A percentile compares a stretch with the other conserved stretches of the same genome.
Evolutionary conservation across 129 eudicot genomes (phyloP).

Genomic region (Flaveria sonorensis): DNA sequence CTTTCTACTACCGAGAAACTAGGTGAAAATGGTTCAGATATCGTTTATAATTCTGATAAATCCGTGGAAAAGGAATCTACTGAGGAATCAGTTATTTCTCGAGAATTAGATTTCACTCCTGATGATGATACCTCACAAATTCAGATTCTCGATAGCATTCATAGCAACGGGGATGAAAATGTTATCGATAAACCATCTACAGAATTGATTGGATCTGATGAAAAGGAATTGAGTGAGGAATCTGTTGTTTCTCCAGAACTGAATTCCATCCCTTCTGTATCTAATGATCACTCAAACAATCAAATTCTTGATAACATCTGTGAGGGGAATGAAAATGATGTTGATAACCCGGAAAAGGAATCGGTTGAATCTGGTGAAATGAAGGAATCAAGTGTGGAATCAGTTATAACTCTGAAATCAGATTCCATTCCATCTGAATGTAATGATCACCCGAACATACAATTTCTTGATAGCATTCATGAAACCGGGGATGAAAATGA

Average conservation of each 20-base stretch:
- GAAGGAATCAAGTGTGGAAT: constrained; percentile 26
- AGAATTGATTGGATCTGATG: constrained; percentile 3
- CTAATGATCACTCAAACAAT: constrained; percentile 1
- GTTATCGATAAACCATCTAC: constrained; percentile 14
- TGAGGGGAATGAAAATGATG: neutral
- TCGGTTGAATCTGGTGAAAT: constrained; percentile 15
- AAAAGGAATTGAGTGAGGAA: constrained; percentile 25
- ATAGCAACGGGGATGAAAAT: neutral
- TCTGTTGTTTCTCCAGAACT: constrained; percentile 16
- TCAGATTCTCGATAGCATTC: constrained; percentile 31
- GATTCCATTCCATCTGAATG: constrained; percentile 21
- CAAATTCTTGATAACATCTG: neutral
- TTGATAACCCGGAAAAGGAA: neutral
- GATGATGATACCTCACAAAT: constrained; percentile 26
- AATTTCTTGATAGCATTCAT: constrained; percentile 24
- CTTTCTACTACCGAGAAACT: constrained; percentile 21
- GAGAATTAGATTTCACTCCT: constrained; percentile 29
- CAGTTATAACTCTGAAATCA: constrained; percentile 28
- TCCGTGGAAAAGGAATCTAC: constrained; percentile 15
- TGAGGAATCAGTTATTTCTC: constrained; percentile 31
- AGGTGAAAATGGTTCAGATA: constrained; percentile 2
- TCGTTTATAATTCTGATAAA: constrained; percentile 15
- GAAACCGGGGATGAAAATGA: neutral
- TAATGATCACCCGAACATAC: constrained; percentile 28
- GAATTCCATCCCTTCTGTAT: constrained; percentile 18